phyloP scores from a whole-genome alignment of 192 early-diverging fungal genomes.

The Funneliformis mosseae region DNA sequence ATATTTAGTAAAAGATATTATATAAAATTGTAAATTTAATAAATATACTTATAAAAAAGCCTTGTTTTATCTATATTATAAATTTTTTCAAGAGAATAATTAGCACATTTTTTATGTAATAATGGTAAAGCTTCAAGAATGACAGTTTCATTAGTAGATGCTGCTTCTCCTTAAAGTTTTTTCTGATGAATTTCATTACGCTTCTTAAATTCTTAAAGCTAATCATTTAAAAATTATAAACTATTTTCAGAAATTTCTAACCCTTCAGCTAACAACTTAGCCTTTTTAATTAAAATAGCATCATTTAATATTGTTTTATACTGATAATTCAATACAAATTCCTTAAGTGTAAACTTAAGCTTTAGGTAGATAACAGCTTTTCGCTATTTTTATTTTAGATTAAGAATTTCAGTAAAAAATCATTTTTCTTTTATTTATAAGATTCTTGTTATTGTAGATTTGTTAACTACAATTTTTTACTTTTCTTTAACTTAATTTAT shows the following conservation, averaged over 20 bases:
- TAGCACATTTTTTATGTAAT: no score
- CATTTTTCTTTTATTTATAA: conserved; percentile 18
- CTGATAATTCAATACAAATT: not conserved
- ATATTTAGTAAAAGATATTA: no score
- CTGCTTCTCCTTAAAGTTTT: conserved; percentile 25
- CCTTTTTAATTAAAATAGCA: not conserved
- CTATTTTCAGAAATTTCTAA: conserved; percentile 6
- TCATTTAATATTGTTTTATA: not conserved
- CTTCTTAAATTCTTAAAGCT: conserved; percentile 46
- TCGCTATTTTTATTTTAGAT: not conserved
- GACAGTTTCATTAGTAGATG: not conserved
- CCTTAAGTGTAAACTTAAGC: not conserved
- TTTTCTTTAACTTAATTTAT: no score
- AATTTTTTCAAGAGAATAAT: no score
- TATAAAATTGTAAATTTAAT: no score
- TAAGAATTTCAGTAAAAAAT: not conserved
- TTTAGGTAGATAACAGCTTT: not conserved
- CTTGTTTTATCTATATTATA: no score
- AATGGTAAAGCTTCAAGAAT: conserved; percentile 6
- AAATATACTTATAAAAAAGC: no score
- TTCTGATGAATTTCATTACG: conserved; percentile 35
- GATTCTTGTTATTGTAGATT: no score
- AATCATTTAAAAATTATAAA: conserved; percentile 41
- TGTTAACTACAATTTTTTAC: no score
- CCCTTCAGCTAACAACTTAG: not conserved